Evolutionary conservation across 148 eudicot species (phyloP).

Genomic region (Rhododendron vialii): DNA sequence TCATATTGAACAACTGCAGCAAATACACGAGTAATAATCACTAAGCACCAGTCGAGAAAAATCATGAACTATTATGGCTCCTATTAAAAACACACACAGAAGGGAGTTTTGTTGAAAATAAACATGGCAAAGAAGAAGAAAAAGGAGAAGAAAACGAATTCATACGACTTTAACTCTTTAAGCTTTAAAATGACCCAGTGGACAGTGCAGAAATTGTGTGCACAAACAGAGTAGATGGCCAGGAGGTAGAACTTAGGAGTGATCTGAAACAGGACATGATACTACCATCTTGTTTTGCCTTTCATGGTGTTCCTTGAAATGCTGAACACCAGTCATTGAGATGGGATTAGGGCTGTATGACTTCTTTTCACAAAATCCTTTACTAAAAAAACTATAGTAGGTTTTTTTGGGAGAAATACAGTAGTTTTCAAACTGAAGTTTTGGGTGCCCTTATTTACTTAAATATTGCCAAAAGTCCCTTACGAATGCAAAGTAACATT

Average conservation of each 20-base stretch:
- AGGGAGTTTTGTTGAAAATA: background rate
- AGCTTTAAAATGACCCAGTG: background rate
- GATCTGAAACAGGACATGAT: background rate
- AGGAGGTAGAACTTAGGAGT: background rate
- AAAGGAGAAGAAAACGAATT: background rate
- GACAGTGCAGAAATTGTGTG: background rate
- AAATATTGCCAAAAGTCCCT: background rate
- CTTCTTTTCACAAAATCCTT: background rate
- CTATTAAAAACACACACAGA: background rate
- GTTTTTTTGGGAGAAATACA: background rate
- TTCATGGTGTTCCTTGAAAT: background rate
- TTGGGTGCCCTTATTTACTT: background rate
- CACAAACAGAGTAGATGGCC: background rate
- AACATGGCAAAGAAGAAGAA: background rate
- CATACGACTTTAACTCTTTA: background rate
- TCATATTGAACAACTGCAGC: conserved; percentile 42
- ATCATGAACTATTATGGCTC: background rate
- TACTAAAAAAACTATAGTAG: background rate
- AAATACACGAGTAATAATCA: background rate
- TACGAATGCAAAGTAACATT: background rate
- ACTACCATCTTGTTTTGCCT: background rate
- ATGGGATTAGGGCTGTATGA: background rate
- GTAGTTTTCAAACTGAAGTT: background rate
- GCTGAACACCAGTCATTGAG: background rate
- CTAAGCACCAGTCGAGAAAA: background rate